phyloP scores from a whole-genome alignment of 345 rosid species.

The Ailanthus altissimus region DNA sequence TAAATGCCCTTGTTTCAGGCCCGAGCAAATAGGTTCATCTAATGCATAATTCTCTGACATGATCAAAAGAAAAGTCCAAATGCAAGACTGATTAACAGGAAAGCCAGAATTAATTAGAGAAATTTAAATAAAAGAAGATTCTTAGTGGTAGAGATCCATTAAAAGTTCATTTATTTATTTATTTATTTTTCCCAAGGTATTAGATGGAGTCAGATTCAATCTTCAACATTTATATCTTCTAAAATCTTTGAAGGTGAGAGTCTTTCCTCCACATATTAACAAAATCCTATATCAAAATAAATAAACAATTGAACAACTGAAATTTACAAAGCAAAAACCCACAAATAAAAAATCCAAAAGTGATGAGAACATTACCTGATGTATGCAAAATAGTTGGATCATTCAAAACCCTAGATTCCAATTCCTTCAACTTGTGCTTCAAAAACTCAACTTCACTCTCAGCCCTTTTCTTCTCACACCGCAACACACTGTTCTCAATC shows the following conservation, averaged over 20 bases:
- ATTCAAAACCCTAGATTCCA: slow-evolving; percentile 32
- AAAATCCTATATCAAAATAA: background rate
- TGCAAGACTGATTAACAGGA: background rate
- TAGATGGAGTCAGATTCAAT: background rate
- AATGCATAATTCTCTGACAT: background rate
- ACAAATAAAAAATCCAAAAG: background rate
- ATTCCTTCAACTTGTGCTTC: slow-evolving; percentile 54
- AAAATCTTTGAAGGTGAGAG: background rate
- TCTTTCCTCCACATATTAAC: background rate
- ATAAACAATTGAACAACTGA: background rate
- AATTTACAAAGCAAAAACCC: background rate
- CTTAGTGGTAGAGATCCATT: background rate
- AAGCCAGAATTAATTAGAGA: background rate
- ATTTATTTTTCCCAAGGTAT: too few species aligned
- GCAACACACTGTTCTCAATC: slow-evolving; percentile 46
- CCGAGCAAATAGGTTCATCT: background rate
- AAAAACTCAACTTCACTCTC: slow-evolving; percentile 48
- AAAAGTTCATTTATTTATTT: too few species aligned
- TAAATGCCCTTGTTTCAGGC: background rate
- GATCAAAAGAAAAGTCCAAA: background rate
- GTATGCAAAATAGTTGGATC: slow-evolving; percentile 4
- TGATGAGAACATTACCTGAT: slow-evolving; percentile 19
- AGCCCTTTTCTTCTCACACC: slow-evolving; percentile 50
- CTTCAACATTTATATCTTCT: background rate
- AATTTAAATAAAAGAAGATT: background rate